These are phyloP conservation scores for Santalum album DNA, from an alignment of 164 flowering plant genomes.

Conservation along the genomic window DNA sequence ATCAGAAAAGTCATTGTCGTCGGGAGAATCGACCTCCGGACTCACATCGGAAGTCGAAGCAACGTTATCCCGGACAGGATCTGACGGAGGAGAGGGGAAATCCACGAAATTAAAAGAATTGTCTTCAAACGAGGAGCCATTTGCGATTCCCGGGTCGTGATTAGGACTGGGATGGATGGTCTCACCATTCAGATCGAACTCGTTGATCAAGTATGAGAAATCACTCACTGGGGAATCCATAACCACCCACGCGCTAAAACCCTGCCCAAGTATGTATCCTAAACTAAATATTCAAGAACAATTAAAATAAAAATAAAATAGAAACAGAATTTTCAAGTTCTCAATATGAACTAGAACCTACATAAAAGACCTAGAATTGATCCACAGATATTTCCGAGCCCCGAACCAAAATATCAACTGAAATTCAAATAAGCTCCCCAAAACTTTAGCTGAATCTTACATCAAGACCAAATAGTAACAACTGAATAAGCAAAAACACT, in stretches of 20 bases:
- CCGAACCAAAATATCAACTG: no score
- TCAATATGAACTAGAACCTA: no score
- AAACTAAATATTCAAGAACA: no score
- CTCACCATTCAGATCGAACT: slow-evolving; percentile 13
- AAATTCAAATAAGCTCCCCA: no score
- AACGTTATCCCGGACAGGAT: slow-evolving; percentile 3
- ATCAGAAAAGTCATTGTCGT: slow-evolving; percentile 36
- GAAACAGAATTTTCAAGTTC: no score
- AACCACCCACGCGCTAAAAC: not conserved
- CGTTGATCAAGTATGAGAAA: slow-evolving; percentile 9
- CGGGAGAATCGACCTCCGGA: slow-evolving; percentile 21
- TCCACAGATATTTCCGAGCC: no score
- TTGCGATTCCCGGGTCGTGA: slow-evolving; percentile 5
- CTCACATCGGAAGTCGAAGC: slow-evolving; percentile 10
- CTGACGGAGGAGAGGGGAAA: not conserved
- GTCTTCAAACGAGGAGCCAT: slow-evolving; percentile 7
- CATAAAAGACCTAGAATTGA: no score
- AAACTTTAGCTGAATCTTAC: no score
- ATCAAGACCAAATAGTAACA: no score
- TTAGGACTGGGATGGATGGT: slow-evolving; percentile 8
- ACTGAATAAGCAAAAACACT: no score
- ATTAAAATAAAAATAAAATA: no score
- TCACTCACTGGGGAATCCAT: slow-evolving; percentile 20
- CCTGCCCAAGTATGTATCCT: not conserved
- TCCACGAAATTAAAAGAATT: slow-evolving; percentile 14